Conservation (phyloP, 345 rosid species). For the Sisymbrium altissimum region DNA sequence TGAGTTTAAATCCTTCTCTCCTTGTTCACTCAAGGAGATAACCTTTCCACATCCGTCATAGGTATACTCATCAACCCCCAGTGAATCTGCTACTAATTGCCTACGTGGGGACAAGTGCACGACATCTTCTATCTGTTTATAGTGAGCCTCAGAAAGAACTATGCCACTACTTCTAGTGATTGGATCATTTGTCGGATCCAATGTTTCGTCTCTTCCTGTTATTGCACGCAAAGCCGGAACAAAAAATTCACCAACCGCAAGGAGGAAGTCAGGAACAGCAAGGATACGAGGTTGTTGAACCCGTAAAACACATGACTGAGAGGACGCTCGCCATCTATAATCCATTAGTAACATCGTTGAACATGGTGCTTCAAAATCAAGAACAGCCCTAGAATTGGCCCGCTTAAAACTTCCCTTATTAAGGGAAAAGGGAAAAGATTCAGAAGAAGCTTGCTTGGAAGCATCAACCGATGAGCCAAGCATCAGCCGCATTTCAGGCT, state of each 20-base stretch:
- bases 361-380: conserved; percentile 56
- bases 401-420: conserved; percentile 52
- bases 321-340: conserved; percentile 84
- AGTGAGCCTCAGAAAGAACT: conserved; percentile 62
- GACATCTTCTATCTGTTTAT: conserved; percentile 74
- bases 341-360: conserved; percentile 97
- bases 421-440: conserved; percentile 50
- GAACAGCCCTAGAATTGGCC: conserved; percentile 43
- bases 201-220: conserved; percentile 88
- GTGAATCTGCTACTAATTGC: conserved; percentile 76
- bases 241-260: conserved; percentile 89
- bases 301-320: conserved; percentile 81
- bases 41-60: conserved; percentile 92
- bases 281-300: conserved; percentile 94
- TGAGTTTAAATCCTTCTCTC: conserved; percentile 44
- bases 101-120: conserved; percentile 77
- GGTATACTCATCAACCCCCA: conserved; percentile 72
- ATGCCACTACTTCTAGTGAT: conserved; percentile 63
- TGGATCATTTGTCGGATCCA: conserved; percentile 94
- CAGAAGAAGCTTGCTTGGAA: conserved; percentile 64
- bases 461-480: conserved; percentile 94
- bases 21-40: conserved; percentile 58
- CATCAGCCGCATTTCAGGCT: conserved; percentile 98
- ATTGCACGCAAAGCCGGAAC: conserved; percentile 87
- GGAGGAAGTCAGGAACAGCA: conserved; percentile 97